A percentile compares a stretch with the other conserved stretches of the same genome.
phyloP scores from a whole-genome alignment of 2,329 filamentous ascomycete species.

The Aschersonia sp. region DNA sequence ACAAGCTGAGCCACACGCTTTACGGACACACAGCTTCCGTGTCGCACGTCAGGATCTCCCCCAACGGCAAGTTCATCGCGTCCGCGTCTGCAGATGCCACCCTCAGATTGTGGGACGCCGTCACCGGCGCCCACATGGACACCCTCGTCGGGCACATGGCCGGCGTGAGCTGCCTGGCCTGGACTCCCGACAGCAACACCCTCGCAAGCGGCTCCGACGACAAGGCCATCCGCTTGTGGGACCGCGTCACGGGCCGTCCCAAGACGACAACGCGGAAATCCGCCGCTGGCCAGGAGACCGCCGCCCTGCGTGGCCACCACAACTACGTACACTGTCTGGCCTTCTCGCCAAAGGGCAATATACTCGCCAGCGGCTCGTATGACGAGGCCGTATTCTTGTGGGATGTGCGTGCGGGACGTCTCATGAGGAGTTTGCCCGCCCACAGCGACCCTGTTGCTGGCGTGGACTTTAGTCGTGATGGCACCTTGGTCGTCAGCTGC shows the following conservation, averaged over 20 bases:
- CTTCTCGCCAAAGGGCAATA: slow-evolving; percentile 97
- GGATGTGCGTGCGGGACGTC: slow-evolving; percentile 77
- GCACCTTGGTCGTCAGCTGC: slow-evolving; percentile 83
- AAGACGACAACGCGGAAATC: slow-evolving; percentile 29
- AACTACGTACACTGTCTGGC: slow-evolving; percentile 92
- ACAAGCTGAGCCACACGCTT: slow-evolving; percentile 55
- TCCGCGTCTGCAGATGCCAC: slow-evolving; percentile 82
- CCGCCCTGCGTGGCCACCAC: slow-evolving; percentile 69
- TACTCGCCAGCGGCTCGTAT: slow-evolving; percentile 87
- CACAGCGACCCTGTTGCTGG: slow-evolving; percentile 91
- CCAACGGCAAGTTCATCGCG: slow-evolving; percentile 79
- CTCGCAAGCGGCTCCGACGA: slow-evolving; percentile 90
- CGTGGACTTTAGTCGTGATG: slow-evolving; percentile 86
- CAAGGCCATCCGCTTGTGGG: slow-evolving; percentile 91
- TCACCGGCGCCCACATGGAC: slow-evolving; percentile 65
- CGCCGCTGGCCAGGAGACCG: slow-evolving; percentile 24
- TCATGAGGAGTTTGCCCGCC: slow-evolving; percentile 84
- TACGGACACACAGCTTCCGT: slow-evolving; percentile 68
- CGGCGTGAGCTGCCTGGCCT: slow-evolving; percentile 84
- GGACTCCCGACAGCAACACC: slow-evolving; percentile 78
- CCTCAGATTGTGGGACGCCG: slow-evolving; percentile 79
- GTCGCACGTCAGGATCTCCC: slow-evolving; percentile 79
- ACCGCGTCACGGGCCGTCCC: slow-evolving; percentile 47
- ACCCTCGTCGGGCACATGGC: slow-evolving; percentile 89
- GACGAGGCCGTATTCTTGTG: slow-evolving; percentile 95